These are phyloP conservation scores for Lipomyces spencermartinsiae DNA, from an alignment of 805 yeast species.

Conservation along the genomic window DNA sequence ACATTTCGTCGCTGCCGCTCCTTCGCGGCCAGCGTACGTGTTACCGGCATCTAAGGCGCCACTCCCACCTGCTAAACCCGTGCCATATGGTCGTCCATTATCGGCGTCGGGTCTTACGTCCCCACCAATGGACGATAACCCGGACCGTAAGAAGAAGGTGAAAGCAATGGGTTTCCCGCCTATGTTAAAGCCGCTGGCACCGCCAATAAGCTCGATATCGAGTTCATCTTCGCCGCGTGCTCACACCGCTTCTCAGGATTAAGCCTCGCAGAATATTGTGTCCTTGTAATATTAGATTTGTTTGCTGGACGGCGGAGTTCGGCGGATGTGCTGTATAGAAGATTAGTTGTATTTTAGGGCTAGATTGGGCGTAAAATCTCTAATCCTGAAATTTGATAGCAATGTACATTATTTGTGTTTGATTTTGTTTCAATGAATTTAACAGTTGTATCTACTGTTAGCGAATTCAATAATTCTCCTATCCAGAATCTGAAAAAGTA, in stretches of 20 bases:
- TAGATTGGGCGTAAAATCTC: background rate
- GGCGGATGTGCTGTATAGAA: background rate
- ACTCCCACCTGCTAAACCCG: background rate
- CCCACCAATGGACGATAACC: background rate
- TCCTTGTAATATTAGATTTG: background rate
- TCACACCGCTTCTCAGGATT: background rate
- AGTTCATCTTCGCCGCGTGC: background rate
- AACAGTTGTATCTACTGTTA: background rate
- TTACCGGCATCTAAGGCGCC: constrained; percentile 8
- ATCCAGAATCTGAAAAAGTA: background rate
- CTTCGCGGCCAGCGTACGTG: constrained; percentile 34
- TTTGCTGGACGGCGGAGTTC: background rate
- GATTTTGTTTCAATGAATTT: too few relatives aligned
- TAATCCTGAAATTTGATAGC: background rate
- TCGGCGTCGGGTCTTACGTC: background rate
- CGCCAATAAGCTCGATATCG: background rate
- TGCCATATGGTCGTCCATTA: constrained; percentile 7
- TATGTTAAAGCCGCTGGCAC: constrained; percentile 23
- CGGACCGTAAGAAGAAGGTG: constrained; percentile 35
- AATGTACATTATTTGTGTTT: background rate
- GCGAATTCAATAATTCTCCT: background rate
- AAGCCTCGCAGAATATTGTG: background rate
- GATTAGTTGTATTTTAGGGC: background rate
- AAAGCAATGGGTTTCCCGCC: constrained; percentile 44
- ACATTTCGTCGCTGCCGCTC: constrained; percentile 21